Evolutionary conservation across 768 basidiomycete species (phyloP), one percentile per base, ranked within the genome.

Genomic region (Sistotremastrum niveocremeum): DNA sequence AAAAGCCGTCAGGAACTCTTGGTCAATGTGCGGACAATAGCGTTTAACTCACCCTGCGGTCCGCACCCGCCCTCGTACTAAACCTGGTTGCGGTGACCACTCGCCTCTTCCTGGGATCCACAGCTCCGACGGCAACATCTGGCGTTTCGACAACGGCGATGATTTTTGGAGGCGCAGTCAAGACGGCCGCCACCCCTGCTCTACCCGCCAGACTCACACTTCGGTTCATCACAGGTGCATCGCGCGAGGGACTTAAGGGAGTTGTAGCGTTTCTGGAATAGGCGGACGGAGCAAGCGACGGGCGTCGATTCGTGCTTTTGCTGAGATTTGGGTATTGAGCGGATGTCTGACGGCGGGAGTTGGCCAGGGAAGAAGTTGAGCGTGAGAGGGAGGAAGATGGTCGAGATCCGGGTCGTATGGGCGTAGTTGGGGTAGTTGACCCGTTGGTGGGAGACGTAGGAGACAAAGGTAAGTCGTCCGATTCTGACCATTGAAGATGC

Each of bases 51-150:
- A 89, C 88, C 67, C 83, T 71, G 42, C 88, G 69, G 65, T 86
- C 80, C 29, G 89, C 86, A 2, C 88, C 90, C 5, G 73, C 65
- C 46, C 90, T 68, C 28, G 84, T 80, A 58, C 87, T 89, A 57
- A 91, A 93, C 49, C 89, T 67, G 11, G 88, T 94, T 5, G 85
- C 84, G 45, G 86, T 89, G 9, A 88, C 81, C 1, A 91, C 84
- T 41, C 89, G 67, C 53, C 83, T 69, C 70, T 90, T 87, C 60
- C 72, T 68, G 11, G 85, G 77, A 60, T 93, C 89, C 6, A 90
- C 84, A 28, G 88, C 84, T 6, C 89, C 89, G 35, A 88, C 77
- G n/a, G 79, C 87, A 6, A 89, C 80, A 57, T 90, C 89, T 0
- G 87, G 85, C 7, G 85, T 89, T 60, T 84, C 84, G 11, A 91